A percentile compares a stretch with the other conserved stretches of the same genome.
Evolutionary conservation across 2,329 filamentous ascomycete genomes (phyloP).

Genomic region (Curvularia eragrostidis): DNA sequence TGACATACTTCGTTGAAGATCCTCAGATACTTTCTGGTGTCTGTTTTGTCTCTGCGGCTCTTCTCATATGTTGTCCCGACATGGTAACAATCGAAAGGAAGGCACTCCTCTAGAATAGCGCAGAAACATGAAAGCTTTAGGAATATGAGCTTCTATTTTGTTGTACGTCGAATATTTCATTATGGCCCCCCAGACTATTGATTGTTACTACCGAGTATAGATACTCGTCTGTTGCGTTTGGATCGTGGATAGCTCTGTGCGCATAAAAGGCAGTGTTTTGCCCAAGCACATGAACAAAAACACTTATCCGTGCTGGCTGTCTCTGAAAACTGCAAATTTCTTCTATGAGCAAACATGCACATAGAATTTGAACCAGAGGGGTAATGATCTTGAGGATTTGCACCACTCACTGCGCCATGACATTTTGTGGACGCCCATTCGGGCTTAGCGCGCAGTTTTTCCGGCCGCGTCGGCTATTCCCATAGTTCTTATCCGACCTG

Average conservation of each 20-base stretch:
- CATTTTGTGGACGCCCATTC: neutral
- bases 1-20: neutral
- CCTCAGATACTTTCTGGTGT: neutral
- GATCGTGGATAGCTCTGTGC: neutral
- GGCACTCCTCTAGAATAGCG: neutral
- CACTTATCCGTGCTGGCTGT: neutral
- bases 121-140: neutral
- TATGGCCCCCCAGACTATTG: neutral
- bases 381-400: neutral
- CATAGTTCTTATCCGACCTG: conserved; percentile 15
- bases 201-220: neutral
- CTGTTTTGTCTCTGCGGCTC: too few species aligned
- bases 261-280: neutral
- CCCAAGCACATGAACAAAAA: neutral
- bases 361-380: neutral
- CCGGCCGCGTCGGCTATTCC: conserved; percentile 15
- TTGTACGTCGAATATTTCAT: neutral
- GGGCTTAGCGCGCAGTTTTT: conserved; percentile 16
- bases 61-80: neutral
- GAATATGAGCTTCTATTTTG: neutral
- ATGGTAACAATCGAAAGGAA: neutral
- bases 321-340: neutral
- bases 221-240: neutral
- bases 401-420: neutral
- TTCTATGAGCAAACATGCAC: neutral